These are phyloP conservation scores for Xylaria arbuscula DNA, from an alignment of 2,329 filamentous ascomycete species.

Conservation along the genomic window DNA sequence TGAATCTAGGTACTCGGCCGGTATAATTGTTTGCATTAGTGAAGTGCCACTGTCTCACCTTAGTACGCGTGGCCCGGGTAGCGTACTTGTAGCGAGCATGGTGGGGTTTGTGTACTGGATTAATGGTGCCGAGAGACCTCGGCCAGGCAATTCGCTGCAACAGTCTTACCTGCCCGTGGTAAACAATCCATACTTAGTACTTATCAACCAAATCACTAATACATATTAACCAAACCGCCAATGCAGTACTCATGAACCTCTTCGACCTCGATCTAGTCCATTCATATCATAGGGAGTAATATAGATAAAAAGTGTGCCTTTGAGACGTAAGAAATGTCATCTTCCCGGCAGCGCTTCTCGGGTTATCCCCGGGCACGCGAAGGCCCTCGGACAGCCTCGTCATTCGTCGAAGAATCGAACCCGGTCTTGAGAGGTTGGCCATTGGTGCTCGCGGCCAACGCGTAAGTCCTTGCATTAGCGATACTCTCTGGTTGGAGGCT, in stretches of 20 bases:
- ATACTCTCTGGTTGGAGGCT: background rate
- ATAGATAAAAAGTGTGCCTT: background rate
- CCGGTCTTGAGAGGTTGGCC: constrained; percentile 75
- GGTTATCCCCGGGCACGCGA: constrained; percentile 48
- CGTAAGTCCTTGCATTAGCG: constrained; percentile 53
- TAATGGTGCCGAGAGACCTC: no score
- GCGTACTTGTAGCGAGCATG: background rate
- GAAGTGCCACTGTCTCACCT: background rate
- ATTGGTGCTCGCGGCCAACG: constrained; percentile 63
- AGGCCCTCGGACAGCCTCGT: constrained; percentile 54
- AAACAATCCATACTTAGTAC: background rate
- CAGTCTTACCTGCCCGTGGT: no score
- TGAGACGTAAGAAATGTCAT: constrained; percentile 22
- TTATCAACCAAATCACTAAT: background rate
- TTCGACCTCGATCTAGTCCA: background rate
- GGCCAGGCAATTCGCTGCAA: no score
- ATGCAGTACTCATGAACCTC: constrained; percentile 1
- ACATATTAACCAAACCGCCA: background rate
- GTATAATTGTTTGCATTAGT: background rate
- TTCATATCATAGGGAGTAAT: background rate
- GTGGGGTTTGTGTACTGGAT: background rate
- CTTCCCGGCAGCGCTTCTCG: constrained; percentile 44
- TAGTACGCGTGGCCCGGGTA: background rate
- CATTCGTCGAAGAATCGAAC: constrained; percentile 68
- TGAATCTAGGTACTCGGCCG: background rate